phyloP scores from a whole-genome alignment of 345 rosid genomes.

The sweet orange (Citrus sinensis) region DNA sequence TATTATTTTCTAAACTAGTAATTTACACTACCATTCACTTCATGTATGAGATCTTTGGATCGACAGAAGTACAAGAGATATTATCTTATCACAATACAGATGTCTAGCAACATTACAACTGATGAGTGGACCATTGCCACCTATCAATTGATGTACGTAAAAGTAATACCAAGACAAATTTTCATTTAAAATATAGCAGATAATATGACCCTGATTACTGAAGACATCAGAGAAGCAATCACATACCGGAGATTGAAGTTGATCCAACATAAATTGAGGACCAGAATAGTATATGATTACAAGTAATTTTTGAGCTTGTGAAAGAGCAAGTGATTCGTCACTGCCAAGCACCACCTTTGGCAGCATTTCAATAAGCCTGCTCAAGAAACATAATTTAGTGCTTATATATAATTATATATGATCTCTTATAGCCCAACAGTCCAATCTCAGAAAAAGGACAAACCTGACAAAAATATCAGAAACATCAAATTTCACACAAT shows the following conservation, averaged over 20 bases:
- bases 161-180: not conserved
- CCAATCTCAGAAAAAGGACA: conserved; percentile 21
- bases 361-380: conserved; percentile 82
- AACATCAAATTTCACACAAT: conserved; percentile 47
- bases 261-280: conserved; percentile 62
- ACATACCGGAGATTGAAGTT: conserved; percentile 89
- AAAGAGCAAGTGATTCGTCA: conserved; percentile 66
- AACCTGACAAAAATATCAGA: conserved; percentile 68
- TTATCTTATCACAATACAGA: not conserved
- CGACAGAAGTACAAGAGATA: not conserved
- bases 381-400: conserved; percentile 7
- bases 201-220: not conserved
- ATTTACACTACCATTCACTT: not conserved
- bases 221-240: conserved; percentile 1
- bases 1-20: not conserved
- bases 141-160: not conserved
- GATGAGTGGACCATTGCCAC: not conserved
- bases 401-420: not conserved
- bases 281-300: conserved; percentile 79
- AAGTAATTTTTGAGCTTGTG: conserved; percentile 76
- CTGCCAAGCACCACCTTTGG: conserved; percentile 74
- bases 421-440: conserved; percentile 1
- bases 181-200: not conserved
- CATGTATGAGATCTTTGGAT: not conserved
- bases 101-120: not conserved